These are phyloP conservation scores for Didymella keratinophila DNA, from an alignment of 2,329 filamentous ascomycete genomes.

Conservation along the genomic window DNA sequence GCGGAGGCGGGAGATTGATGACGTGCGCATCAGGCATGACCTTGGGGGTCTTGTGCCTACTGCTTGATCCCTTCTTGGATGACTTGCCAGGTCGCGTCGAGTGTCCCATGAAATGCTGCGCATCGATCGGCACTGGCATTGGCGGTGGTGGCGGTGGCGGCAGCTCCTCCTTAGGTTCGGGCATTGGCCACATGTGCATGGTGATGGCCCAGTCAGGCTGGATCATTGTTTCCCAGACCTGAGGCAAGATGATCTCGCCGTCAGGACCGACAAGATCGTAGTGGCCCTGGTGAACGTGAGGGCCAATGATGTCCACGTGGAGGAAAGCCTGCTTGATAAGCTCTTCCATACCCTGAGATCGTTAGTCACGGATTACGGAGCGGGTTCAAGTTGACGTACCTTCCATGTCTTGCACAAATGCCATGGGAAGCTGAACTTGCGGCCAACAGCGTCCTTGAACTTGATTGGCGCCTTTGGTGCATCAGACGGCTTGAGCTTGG, in stretches of 20 bases:
- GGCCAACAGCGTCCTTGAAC: constrained; percentile 44
- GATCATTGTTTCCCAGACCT: constrained; percentile 58
- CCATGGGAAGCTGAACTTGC: constrained; percentile 43
- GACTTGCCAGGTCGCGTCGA: not conserved
- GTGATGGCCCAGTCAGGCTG: constrained; percentile 58
- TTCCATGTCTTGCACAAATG: constrained; percentile 42
- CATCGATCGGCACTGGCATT: not conserved
- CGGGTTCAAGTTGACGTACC: constrained; percentile 54
- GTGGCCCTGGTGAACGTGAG: constrained; percentile 56
- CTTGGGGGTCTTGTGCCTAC: constrained; percentile 8
- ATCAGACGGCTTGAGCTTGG: constrained; percentile 55
- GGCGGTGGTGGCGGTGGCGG: constrained; percentile 15
- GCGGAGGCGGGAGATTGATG: constrained; percentile 2
- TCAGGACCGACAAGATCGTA: constrained; percentile 59
- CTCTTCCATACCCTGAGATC: constrained; percentile 63
- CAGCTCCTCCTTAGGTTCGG: constrained; percentile 36
- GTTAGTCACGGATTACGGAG: constrained; percentile 66
- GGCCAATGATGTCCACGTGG: constrained; percentile 56
- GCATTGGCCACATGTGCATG: constrained; percentile 61
- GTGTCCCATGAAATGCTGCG: not conserved
- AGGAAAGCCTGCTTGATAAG: constrained; percentile 60
- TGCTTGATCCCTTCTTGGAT: constrained; percentile 13
- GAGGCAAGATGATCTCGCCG: constrained; percentile 59
- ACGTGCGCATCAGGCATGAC: constrained; percentile 5
- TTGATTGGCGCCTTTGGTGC: constrained; percentile 53